Evolutionary conservation across 257 asterid species (phyloP).

Genomic region (Solanum lignicaule): DNA sequence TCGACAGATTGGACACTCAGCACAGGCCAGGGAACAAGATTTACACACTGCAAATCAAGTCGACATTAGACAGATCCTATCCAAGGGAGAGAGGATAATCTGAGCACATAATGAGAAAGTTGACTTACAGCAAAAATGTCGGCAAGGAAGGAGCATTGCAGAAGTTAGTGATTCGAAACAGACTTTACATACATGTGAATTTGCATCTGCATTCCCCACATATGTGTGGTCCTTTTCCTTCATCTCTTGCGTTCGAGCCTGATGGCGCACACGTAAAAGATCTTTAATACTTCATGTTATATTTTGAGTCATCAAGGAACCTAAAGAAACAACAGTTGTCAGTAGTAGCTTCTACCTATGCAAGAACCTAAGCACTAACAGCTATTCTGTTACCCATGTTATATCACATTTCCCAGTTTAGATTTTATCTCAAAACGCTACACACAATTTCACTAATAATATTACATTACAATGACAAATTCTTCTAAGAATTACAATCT

Average conservation of each 20-base stretch:
- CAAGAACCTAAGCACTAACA: background rate
- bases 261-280: conserved; percentile 2
- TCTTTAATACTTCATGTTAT: background rate
- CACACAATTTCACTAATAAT: background rate
- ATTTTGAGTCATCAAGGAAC: background rate
- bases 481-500: background rate
- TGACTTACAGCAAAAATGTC: conserved; percentile 91
- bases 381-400: background rate
- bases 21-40: conserved; percentile 89
- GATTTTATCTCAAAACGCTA: background rate
- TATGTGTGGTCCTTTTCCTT: conserved; percentile 70
- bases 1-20: conserved; percentile 86
- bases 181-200: conserved; percentile 82
- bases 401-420: background rate
- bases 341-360: background rate
- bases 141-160: conserved; percentile 97
- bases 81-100: background rate
- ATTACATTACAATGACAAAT: background rate
- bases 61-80: conserved; percentile 5
- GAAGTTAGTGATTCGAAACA: conserved; percentile 89
- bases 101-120: background rate
- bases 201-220: conserved; percentile 63
- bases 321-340: background rate
- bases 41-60: conserved; percentile 67
- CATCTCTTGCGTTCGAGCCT: conserved; percentile 98